phyloP scores from a whole-genome alignment of 2,329 filamentous ascomycete species.

The Diaporthe capsici region DNA sequence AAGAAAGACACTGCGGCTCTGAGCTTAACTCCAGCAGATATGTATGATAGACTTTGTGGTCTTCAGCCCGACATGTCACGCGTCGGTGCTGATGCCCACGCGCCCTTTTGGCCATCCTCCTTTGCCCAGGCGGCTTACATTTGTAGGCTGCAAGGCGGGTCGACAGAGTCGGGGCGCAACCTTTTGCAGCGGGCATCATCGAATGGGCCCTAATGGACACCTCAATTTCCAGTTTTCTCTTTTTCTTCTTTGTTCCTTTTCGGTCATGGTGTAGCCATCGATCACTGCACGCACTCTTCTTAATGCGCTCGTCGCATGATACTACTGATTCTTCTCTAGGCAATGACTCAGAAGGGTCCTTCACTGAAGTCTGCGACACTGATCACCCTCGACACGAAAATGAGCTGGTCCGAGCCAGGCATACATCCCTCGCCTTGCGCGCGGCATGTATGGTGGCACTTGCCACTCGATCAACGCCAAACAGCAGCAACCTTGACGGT shows the following conservation, averaged over 20 bases:
- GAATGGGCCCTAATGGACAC: constrained; percentile 37
- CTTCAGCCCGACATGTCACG: constrained; percentile 30
- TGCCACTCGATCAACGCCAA: constrained; percentile 4
- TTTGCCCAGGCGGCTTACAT: constrained; percentile 1
- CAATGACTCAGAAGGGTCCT: background rate
- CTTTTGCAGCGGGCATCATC: constrained; percentile 32
- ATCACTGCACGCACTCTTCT: background rate
- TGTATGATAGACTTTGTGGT: constrained; percentile 40
- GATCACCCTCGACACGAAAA: background rate
- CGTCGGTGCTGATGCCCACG: constrained; percentile 30
- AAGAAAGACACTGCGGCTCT: constrained; percentile 28
- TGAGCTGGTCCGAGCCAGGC: constrained; percentile 6
- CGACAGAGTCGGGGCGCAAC: constrained; percentile 7
- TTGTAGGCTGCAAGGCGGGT: constrained; percentile 28
- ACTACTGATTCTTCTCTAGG: constrained; percentile 38
- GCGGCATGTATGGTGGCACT: background rate
- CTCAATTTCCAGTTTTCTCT: constrained; percentile 1
- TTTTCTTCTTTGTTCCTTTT: background rate
- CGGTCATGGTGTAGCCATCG: background rate
- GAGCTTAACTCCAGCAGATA: constrained; percentile 43
- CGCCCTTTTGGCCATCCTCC: constrained; percentile 13
- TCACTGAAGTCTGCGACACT: constrained; percentile 1
- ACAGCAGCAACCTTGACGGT: constrained; percentile 24
- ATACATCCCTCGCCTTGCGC: constrained; percentile 5
- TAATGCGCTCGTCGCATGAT: constrained; percentile 24